Evolutionary conservation across 345 rosid genomes (phyloP).

Genomic region (Geranium brycei): DNA sequence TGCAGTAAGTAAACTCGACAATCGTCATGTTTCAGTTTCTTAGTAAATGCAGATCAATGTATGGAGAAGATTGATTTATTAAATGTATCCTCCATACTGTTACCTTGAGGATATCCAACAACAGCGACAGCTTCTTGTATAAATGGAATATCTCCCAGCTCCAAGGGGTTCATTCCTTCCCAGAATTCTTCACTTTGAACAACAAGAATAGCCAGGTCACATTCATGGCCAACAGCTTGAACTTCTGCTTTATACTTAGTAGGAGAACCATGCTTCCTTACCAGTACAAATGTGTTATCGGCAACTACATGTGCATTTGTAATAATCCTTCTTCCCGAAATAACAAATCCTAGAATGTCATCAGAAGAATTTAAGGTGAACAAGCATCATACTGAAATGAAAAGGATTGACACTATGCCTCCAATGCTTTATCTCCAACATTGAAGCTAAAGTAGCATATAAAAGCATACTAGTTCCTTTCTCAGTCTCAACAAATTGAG

Average conservation of each 20-base stretch:
- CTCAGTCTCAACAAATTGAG: too few relatives aligned
- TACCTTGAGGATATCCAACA: conserved; percentile 93
- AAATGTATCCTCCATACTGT: background rate
- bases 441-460: too few relatives aligned
- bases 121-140: conserved; percentile 71
- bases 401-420: too few relatives aligned
- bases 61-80: too few relatives aligned
- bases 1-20: conserved; percentile 17
- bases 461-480: too few relatives aligned
- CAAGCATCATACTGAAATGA: background rate
- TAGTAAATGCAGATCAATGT: background rate
- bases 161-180: conserved; percentile 48
- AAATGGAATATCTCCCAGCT: conserved; percentile 63
- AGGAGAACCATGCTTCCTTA: conserved; percentile 76
- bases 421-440: too few relatives aligned
- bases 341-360: conserved; percentile 34
- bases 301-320: conserved; percentile 90
- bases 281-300: conserved; percentile 68
- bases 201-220: conserved; percentile 68
- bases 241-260: conserved; percentile 55
- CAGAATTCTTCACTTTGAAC: conserved; percentile 59
- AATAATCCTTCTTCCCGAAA: conserved; percentile 54
- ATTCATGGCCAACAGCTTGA: conserved; percentile 69
- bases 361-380: background rate
- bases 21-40: background rate